phyloP scores from a whole-genome alignment of 2,329 filamentous ascomycete genomes.

The Karstenula rhodostoma region DNA sequence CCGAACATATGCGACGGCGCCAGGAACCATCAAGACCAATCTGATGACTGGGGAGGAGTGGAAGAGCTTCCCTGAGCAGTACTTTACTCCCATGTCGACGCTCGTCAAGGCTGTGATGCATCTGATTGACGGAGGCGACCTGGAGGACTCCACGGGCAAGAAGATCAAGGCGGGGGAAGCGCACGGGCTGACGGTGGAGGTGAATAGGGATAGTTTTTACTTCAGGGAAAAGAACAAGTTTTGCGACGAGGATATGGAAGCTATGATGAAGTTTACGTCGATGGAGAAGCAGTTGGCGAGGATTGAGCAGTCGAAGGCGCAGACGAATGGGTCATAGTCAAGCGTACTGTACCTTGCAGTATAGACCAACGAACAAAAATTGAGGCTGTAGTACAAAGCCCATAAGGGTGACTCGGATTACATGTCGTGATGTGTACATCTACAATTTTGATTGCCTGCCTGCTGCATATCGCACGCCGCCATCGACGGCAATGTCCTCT shows the following conservation, averaged over 20 bases:
- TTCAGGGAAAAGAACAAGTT: constrained; percentile 30
- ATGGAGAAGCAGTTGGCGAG: constrained; percentile 38
- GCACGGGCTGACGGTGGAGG: constrained; percentile 39
- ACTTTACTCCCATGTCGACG: constrained; percentile 44
- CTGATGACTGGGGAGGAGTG: constrained; percentile 45
- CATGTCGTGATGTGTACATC: background rate
- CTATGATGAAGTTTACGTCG: constrained; percentile 40
- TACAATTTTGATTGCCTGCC: constrained; percentile 41
- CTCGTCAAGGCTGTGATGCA: constrained; percentile 39
- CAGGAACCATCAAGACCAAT: constrained; percentile 49
- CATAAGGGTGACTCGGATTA: background rate
- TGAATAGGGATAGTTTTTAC: constrained; percentile 38
- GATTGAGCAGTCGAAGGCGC: constrained; percentile 32
- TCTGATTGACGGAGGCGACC: constrained; percentile 40
- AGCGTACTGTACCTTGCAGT: background rate
- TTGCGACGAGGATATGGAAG: constrained; percentile 39
- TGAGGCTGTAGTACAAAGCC: background rate
- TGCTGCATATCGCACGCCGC: constrained; percentile 36
- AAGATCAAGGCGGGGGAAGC: constrained; percentile 30
- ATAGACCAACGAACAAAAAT: background rate
- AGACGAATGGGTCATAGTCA: constrained; percentile 14
- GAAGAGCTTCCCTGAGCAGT: constrained; percentile 43
- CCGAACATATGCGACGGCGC: constrained; percentile 51
- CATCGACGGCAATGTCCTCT: constrained; percentile 44
- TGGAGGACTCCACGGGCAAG: constrained; percentile 35